Evolutionary conservation across 116 monocot genomes (phyloP).

Genomic region (Zostera marina): DNA sequence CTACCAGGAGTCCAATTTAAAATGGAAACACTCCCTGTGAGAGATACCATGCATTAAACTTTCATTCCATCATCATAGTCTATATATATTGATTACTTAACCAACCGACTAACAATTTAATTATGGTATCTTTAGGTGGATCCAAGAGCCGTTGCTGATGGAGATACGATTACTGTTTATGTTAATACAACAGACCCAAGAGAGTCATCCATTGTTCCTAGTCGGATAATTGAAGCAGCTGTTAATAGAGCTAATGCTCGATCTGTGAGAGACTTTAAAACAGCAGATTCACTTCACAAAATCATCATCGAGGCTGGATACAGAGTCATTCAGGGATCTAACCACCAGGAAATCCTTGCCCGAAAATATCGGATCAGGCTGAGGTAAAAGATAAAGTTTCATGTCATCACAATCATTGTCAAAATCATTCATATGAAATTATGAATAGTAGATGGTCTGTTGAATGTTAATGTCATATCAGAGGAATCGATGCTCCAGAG

Average conservation of each 20-base stretch:
- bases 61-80: too few species aligned
- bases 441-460: too few species aligned
- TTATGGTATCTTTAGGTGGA: constrained; percentile 25
- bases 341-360: constrained; percentile 41
- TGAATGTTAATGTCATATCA: constrained; percentile 20
- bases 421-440: too few species aligned
- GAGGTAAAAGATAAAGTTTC: constrained; percentile 22
- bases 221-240: constrained; percentile 33
- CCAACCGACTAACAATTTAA: too few species aligned
- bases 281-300: constrained; percentile 58
- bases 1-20: constrained; percentile 54
- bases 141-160: constrained; percentile 47
- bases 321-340: constrained; percentile 35
- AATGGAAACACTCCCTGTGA: constrained; percentile 74
- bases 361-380: constrained; percentile 78
- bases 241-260: constrained; percentile 38
- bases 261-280: constrained; percentile 36
- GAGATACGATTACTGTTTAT: constrained; percentile 67
- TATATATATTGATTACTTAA: too few species aligned
- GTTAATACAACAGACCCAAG: constrained; percentile 40
- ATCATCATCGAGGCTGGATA: constrained; percentile 58
- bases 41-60: constrained; percentile 7
- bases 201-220: constrained; percentile 41
- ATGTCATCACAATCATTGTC: too few species aligned
- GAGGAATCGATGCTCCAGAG: constrained; percentile 94